phyloP scores from a whole-genome alignment of 495 filamentous ascomycete species.

The Thermothielavioides terrestris region DNA sequence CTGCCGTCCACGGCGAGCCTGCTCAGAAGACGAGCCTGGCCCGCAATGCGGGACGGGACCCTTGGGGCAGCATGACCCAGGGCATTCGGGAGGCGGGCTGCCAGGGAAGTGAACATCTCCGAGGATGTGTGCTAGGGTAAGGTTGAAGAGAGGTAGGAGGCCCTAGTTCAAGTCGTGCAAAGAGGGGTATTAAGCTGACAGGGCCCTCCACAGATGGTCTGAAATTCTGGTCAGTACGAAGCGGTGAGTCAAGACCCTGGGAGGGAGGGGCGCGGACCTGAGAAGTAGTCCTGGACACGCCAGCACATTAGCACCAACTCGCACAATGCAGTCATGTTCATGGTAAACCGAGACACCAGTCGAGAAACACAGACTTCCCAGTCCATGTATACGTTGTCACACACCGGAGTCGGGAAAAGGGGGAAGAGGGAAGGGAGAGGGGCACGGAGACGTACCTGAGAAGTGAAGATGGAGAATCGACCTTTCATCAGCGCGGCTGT shows the following conservation, averaged over 20 bases:
- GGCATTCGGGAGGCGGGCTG: conserved; percentile 45
- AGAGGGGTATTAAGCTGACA: conserved; percentile 33
- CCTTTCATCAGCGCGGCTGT: conserved; percentile 81
- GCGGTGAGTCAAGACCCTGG: conserved; percentile 37
- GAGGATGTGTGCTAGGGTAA: conserved; percentile 9
- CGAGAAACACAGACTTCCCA: too few species aligned
- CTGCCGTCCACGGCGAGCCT: conserved; percentile 48
- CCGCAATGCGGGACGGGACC: conserved; percentile 24
- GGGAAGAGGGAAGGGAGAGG: conserved; percentile 5
- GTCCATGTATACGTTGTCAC: background rate
- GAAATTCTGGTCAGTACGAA: conserved; percentile 29
- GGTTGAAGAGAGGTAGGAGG: conserved; percentile 14
- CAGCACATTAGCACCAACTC: conserved; percentile 25
- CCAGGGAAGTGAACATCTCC: conserved; percentile 61
- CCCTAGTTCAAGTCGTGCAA: conserved; percentile 14
- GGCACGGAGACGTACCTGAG: conserved; percentile 57
- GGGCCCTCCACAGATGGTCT: conserved; percentile 99
- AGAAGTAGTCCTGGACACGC: conserved; percentile 78
- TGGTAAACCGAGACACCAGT: conserved; percentile 10
- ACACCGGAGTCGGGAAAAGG: background rate
- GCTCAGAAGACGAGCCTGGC: conserved; percentile 46
- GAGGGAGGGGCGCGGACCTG: conserved; percentile 53
- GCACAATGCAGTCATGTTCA: background rate
- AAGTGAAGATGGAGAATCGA: conserved; percentile 88
- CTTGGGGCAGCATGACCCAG: conserved; percentile 32